Percentiles rank a stretch among this genome's conserved stretches.
These are phyloP conservation scores for Flueggea neowawraea DNA, from an alignment of 441 rosid genomes.

Conservation along the genomic window DNA sequence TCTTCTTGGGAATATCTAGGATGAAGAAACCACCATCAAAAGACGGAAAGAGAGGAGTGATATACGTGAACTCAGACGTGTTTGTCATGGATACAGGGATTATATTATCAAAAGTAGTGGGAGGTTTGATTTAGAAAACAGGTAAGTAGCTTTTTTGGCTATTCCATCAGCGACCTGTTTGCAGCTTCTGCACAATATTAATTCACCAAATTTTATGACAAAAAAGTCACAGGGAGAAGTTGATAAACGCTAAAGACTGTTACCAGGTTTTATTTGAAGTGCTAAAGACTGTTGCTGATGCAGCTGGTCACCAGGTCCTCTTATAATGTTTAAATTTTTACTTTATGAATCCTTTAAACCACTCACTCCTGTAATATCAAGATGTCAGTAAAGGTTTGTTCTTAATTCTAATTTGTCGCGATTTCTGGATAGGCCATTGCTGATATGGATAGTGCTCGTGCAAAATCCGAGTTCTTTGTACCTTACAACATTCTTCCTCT, in stretches of 20 bases:
- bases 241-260: conserved; percentile 32
- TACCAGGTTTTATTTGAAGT: conserved; percentile 50
- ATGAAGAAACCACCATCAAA: conserved; percentile 47
- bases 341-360: conserved; percentile 5
- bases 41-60: conserved; percentile 60
- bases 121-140: conserved; percentile 40
- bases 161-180: not conserved
- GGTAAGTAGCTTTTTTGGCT: conserved; percentile 31
- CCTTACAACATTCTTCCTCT: conserved; percentile 96
- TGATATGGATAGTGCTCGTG: conserved; percentile 47
- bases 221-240: conserved; percentile 36
- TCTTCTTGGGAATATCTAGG: conserved; percentile 36
- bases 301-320: conserved; percentile 70
- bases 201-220: conserved; percentile 5
- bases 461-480: conserved; percentile 58
- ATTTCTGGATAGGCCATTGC: conserved; percentile 58
- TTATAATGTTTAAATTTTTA: not conserved
- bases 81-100: conserved; percentile 59
- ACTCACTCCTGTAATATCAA: not conserved
- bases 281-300: conserved; percentile 50
- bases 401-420: conserved; percentile 13
- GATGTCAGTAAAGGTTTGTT: conserved; percentile 3
- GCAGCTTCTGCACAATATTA: conserved; percentile 2
- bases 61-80: conserved; percentile 74
- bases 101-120: conserved; percentile 51